Conservation (phyloP, 1,139 yeast species). For the Kodamaea fungicola region DNA sequence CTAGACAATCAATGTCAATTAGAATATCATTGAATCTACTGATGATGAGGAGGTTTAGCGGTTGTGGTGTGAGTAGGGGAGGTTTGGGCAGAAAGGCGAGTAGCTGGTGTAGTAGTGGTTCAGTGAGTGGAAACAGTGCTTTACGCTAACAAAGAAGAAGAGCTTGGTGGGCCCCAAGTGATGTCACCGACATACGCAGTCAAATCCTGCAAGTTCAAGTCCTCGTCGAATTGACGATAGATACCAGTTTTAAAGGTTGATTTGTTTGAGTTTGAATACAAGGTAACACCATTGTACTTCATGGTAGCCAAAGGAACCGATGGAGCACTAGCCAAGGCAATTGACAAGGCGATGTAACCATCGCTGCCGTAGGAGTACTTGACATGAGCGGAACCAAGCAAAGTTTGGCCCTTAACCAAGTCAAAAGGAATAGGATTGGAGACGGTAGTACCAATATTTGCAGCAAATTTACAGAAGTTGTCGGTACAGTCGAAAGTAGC, state of each 20-base stretch:
- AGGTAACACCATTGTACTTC: neutral
- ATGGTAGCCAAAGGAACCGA: neutral
- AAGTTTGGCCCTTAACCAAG: neutral
- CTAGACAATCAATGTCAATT: neutral
- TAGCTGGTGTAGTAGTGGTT: too few relatives aligned
- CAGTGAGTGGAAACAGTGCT: too few relatives aligned
- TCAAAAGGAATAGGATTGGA: neutral
- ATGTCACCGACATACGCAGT: neutral
- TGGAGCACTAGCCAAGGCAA: neutral
- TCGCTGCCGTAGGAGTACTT: neutral
- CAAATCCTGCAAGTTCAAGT: neutral
- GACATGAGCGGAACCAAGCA: neutral
- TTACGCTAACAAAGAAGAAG: too few relatives aligned
- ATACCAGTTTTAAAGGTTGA: neutral
- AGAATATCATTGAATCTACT: too few relatives aligned
- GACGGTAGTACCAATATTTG: neutral
- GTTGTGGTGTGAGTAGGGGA: too few relatives aligned
- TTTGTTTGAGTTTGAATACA: neutral
- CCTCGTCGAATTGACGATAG: neutral
- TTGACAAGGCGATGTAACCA: neutral
- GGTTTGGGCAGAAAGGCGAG: too few relatives aligned
- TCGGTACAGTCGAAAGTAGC: neutral
- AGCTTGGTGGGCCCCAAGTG: neutral
- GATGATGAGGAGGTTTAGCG: too few relatives aligned
- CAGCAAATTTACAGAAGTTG: neutral